Conservation (phyloP, 768 basidiomycete species). For the Pisolithus tinctorius region DNA sequence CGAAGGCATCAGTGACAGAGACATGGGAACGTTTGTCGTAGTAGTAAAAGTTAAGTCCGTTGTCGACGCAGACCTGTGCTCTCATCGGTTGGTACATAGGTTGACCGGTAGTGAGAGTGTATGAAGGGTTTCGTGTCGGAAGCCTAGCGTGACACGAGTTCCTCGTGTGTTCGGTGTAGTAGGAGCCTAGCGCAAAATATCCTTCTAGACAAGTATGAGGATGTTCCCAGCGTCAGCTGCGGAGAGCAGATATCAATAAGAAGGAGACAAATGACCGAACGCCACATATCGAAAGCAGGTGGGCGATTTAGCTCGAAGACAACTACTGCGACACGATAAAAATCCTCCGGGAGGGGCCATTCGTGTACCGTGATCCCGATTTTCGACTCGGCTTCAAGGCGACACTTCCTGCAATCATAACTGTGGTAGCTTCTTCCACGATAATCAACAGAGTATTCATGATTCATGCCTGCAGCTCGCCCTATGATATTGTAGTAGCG, state of each 20-base stretch:
- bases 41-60: constrained; percentile 22
- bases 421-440: not conserved
- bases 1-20: constrained; percentile 13
- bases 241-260: constrained; percentile 29
- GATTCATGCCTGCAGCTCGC: not conserved
- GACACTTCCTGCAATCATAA: constrained; percentile 23
- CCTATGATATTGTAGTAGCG: not conserved
- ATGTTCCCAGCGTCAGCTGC: not conserved
- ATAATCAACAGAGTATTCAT: not conserved
- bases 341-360: constrained; percentile 37
- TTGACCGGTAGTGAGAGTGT: constrained; percentile 24
- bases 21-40: constrained; percentile 16
- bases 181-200: not conserved
- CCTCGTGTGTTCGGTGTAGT: constrained; percentile 2
- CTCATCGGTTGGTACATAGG: constrained; percentile 11
- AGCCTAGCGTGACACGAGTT: constrained; percentile 29
- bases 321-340: constrained; percentile 13
- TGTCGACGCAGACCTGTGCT: constrained; percentile 20
- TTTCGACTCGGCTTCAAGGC: constrained; percentile 4
- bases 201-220: constrained; percentile 1
- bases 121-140: constrained; percentile 30
- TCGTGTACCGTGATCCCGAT: constrained; percentile 33
- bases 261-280: constrained; percentile 30
- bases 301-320: constrained; percentile 40
- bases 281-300: constrained; percentile 32